Evolutionary conservation across 345 rosid species (phyloP).

Genomic region (Kernera saxatilis): DNA sequence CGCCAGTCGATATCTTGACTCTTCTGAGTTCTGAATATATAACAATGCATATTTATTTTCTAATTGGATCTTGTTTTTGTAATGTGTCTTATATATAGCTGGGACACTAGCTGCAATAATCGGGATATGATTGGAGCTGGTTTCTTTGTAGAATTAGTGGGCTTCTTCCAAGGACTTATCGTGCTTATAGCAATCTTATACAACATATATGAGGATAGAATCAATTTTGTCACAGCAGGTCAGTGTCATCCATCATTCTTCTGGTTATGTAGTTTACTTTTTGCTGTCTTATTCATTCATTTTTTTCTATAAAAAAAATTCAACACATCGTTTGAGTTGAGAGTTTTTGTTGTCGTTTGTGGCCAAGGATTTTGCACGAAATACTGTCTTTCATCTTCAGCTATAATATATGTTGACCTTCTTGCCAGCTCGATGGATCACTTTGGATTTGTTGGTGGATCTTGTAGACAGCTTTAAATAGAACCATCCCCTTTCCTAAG

Average conservation of each 20-base stretch:
- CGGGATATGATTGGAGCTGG: no score
- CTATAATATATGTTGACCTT: slow-evolving; percentile 13
- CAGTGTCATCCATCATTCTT: slow-evolving; percentile 5
- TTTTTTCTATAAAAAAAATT: no score
- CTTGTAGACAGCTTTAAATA: not conserved
- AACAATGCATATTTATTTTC: no score
- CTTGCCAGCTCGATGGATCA: not conserved
- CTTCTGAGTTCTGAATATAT: no score
- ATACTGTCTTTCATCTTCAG: not conserved
- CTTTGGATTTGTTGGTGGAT: not conserved
- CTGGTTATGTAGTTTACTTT: not conserved
- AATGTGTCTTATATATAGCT: no score
- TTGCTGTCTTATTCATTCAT: not conserved
- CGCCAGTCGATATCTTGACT: no score
- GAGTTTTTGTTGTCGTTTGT: not conserved
- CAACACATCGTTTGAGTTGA: not conserved
- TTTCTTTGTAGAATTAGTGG: no score
- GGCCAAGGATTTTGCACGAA: not conserved
- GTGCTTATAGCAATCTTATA: not conserved
- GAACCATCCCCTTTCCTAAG: not conserved
- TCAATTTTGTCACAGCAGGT: slow-evolving; percentile 50
- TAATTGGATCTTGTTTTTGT: not conserved
- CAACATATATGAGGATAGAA: slow-evolving; percentile 33
- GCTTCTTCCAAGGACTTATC: no score
- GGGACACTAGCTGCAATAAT: no score